Evolutionary conservation across 768 basidiomycete genomes (phyloP).

Genomic region (Tylopilus cervinicoccineus): DNA sequence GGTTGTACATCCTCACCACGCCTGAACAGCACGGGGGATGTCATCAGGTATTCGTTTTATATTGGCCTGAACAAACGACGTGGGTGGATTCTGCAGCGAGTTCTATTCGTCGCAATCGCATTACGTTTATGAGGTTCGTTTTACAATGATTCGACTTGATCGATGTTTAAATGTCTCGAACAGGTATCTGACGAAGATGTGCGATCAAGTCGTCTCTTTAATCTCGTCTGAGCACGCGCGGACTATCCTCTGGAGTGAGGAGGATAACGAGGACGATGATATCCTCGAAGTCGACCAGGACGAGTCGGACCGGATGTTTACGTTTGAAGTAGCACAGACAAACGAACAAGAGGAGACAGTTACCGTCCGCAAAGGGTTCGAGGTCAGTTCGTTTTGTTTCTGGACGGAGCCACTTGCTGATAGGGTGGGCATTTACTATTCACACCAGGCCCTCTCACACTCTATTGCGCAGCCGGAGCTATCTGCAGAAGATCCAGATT

Average conservation of each 20-base stretch:
- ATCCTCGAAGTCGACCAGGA: conserved; percentile 35
- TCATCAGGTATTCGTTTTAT: conserved; percentile 43
- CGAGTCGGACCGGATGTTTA: conserved; percentile 45
- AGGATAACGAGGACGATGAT: conserved; percentile 28
- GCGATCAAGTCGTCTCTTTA: conserved; percentile 53
- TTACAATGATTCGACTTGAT: not conserved
- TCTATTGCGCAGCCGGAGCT: conserved; percentile 10
- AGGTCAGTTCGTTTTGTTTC: conserved; percentile 27
- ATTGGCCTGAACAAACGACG: conserved; percentile 59
- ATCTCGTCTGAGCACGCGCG: conserved; percentile 46
- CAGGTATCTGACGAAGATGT: conserved; percentile 58
- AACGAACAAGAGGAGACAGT: conserved; percentile 56
- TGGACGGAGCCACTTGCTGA: not conserved
- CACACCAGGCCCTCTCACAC: conserved; percentile 15
- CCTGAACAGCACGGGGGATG: not conserved
- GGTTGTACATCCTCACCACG: conserved; percentile 17
- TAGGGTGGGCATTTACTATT: not conserved
- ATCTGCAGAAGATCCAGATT: conserved; percentile 3
- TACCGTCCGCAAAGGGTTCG: conserved; percentile 40
- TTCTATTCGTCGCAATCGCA: conserved; percentile 47
- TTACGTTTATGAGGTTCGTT: conserved; percentile 58
- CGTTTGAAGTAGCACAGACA: conserved; percentile 52
- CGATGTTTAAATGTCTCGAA: not conserved
- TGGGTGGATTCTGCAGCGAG: conserved; percentile 49
- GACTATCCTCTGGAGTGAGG: conserved; percentile 43